Evolutionary conservation across 495 filamentous ascomycete species (phyloP), one percentile per base, ranked within the genome.

Genomic region (Tuber umbilicatum): DNA sequence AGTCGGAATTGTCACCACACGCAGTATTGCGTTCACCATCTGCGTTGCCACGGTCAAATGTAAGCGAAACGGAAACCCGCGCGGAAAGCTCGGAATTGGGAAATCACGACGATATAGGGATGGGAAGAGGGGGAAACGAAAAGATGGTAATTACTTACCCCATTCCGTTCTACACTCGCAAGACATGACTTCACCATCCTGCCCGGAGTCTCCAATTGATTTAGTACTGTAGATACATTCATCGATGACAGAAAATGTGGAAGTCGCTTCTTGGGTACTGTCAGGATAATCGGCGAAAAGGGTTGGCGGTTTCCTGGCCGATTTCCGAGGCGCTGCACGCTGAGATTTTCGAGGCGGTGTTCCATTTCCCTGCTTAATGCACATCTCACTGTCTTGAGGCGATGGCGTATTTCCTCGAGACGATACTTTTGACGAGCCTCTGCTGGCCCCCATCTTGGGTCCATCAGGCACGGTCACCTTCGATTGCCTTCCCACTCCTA

Each of bases 121-220:
- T 43, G 42, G 71, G 76, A 78, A 73, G 67, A 45, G 42, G 74
- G 75, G 73, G 70, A 70, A 55, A 45, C 40, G 70, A 80, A 89
- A 71, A 71, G 70, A 31, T 67, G 55, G 31, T 64, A 31, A 64
- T 64, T 12, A 64, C 94, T 88, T 91, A 99, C 95, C 90, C 93
- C 93, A 97, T 86, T 97, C 93, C 84, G 97, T 93, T 72, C 87
- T 86, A 84, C 95, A 99, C 83, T 99, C 95, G 84, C 95, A 99
- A 83, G 96, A 94, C 86, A 97, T 89, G 74, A 91, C 78, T 71
- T 82, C 91, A 37, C 71, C 76, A 87, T 94, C 89, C 73, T 89
- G 92, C 78, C 97, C 95, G 19, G 95, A 94, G 78, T 90, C 89
- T 38, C 95, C 95, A 84, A 98, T 90, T 73, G 91, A 88, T 81